Evolutionary conservation across 768 basidiomycete genomes (phyloP), one percentile per base, ranked within the genome.

Genomic region (Saitozyma sp.): DNA sequence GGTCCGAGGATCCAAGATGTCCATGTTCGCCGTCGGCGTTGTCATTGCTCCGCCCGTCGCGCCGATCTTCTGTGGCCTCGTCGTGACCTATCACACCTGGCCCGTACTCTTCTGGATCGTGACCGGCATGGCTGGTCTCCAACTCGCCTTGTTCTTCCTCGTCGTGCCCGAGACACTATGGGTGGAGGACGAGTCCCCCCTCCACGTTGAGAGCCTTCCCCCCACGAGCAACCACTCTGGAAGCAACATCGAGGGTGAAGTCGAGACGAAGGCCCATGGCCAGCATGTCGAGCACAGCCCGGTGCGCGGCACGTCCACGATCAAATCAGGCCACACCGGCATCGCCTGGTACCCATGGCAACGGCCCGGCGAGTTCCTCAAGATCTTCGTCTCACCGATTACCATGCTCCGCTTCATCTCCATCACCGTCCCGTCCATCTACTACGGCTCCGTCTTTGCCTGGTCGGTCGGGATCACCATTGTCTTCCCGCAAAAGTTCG

Each of bases 151-250:
- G 43, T 60, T 70, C 58, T 50, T 64, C 48, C 59, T 67, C 46
- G 43, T 73, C 43, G 65, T 73, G 8, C 71, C 71, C 8, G 68
- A 73, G 41, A 73, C 71, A n/a, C 58, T 73, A 19, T 73, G 66
- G 66, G 58, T 56, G 13, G 61, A 68, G 42, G 61, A 65, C 14
- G 56, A 29, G 4, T 20, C 50, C 11, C 42, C 52, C n/a, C n/a
- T 49, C 29, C 19, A 8, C 9, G 19, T 6, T 3, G 6, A 43
- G 9, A 9, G 14, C 37, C 38, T 11, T 9, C 37, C 17, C 16
- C 43, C 59, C 20, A 43, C 39, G 11, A 29, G 29, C 29, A 29
- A 2, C 29, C 29, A 29, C 29, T 29, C 29, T 29, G 29, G 29
- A 5, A 29, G 29, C 29, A 19, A 19, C 40, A 39, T 17, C 16